Evolutionary conservation across 2,329 filamentous ascomycete species (phyloP).

Genomic region (Colletotrichum abscissum): DNA sequence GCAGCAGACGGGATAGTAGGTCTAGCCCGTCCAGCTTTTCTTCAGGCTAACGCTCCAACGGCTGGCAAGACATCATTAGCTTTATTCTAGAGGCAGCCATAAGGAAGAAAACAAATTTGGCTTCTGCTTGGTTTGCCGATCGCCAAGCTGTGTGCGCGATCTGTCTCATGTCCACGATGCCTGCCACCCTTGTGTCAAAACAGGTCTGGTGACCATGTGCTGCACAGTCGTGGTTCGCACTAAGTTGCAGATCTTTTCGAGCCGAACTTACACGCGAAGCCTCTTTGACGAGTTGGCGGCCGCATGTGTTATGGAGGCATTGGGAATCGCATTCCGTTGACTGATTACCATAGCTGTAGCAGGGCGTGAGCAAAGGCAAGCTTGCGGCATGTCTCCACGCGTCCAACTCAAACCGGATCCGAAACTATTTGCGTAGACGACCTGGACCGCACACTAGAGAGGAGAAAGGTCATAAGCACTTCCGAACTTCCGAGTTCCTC

Average conservation of each 20-base stretch:
- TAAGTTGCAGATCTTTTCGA: neutral
- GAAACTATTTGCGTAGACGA: neutral
- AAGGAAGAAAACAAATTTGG: neutral
- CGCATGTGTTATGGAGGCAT: neutral
- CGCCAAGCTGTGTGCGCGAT: slow-evolving; percentile 27
- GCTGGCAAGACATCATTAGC: neutral
- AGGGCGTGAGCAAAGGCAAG: neutral
- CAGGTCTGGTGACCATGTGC: slow-evolving; percentile 23
- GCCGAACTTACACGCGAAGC: slow-evolving; percentile 13
- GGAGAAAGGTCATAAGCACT: slow-evolving; percentile 1
- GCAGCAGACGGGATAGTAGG: neutral
- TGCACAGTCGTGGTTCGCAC: slow-evolving; percentile 6
- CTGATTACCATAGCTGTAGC: neutral
- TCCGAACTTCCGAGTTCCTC: slow-evolving; percentile 15
- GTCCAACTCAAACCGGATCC: neutral
- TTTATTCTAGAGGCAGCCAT: neutral
- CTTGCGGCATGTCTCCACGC: neutral
- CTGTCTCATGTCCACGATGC: slow-evolving; percentile 4
- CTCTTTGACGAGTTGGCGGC: neutral
- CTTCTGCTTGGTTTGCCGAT: slow-evolving; percentile 10
- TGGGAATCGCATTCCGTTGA: slow-evolving; percentile 4
- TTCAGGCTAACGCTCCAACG: slow-evolving; percentile 11
- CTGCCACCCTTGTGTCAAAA: slow-evolving; percentile 19
- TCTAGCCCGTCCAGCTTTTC: neutral
- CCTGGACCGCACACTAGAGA: neutral